phyloP scores from a whole-genome alignment of 495 filamentous ascomycete genomes.

The Amorphotheca resinae region DNA sequence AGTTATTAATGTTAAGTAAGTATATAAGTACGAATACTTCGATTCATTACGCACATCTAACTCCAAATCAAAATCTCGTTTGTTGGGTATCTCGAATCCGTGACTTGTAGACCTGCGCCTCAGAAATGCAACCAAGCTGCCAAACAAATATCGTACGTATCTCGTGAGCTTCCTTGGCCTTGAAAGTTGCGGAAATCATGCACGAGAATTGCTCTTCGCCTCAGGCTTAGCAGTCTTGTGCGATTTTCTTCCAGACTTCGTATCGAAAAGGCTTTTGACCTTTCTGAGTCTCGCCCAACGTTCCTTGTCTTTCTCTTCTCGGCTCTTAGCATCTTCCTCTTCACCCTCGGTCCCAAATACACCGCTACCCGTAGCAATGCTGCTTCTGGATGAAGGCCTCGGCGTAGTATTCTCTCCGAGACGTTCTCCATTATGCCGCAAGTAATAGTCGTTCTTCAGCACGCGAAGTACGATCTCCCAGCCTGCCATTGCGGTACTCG shows the following conservation, averaged over 20 bases:
- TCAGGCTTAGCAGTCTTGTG: background rate
- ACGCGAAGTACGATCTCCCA: constrained; percentile 18
- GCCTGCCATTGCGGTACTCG: constrained; percentile 9
- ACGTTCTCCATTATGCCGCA: constrained; percentile 8
- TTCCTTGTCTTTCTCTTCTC: constrained; percentile 41
- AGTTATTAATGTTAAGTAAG: too few relatives aligned
- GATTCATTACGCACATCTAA: too few relatives aligned
- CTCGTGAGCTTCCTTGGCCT: too few relatives aligned
- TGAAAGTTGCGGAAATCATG: too few relatives aligned
- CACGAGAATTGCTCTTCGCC: background rate
- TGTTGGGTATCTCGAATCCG: too few relatives aligned
- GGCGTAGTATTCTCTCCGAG: background rate
- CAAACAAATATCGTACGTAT: too few relatives aligned
- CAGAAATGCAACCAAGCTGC: too few relatives aligned
- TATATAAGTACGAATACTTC: too few relatives aligned
- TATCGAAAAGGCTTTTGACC: constrained; percentile 46
- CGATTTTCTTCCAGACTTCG: constrained; percentile 33
- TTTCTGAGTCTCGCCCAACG: constrained; percentile 39
- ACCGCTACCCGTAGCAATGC: constrained; percentile 5
- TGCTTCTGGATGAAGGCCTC: constrained; percentile 11
- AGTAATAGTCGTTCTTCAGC: constrained; percentile 17
- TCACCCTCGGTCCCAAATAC: constrained; percentile 14
- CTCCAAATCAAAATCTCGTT: too few relatives aligned
- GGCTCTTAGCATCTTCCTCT: constrained; percentile 30
- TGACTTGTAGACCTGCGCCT: too few relatives aligned